Conservation (phyloP, 2,329 filamentous ascomycete species). For the Lachnellula hyalina region DNA sequence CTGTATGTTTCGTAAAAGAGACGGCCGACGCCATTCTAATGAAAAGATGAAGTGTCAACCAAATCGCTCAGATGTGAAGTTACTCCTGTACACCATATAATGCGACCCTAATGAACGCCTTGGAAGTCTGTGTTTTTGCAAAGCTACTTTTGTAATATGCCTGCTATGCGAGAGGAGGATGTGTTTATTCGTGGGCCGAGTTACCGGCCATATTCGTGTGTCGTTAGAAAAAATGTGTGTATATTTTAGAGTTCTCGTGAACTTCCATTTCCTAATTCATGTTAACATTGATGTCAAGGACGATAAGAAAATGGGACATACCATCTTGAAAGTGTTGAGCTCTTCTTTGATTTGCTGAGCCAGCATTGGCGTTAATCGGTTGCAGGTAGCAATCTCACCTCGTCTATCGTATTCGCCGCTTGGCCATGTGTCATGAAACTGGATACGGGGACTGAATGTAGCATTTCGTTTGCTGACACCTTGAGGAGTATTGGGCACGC, state of each 20-base stretch:
- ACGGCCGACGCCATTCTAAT: slow-evolving; percentile 30
- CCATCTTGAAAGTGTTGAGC: slow-evolving; percentile 99
- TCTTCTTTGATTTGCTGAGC: slow-evolving; percentile 99
- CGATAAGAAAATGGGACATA: slow-evolving; percentile 39
- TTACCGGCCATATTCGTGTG: slow-evolving; percentile 26
- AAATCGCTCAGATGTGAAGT: slow-evolving; percentile 33
- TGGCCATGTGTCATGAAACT: slow-evolving; percentile 96
- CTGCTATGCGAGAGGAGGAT: slow-evolving; percentile 20
- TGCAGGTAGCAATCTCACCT: slow-evolving; percentile 95
- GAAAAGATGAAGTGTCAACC: slow-evolving; percentile 27
- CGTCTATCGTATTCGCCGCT: slow-evolving; percentile 92
- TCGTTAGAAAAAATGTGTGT: slow-evolving; percentile 98
- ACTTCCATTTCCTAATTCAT: slow-evolving; percentile 93
- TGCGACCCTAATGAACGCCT: slow-evolving; percentile 30
- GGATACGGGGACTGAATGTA: slow-evolving; percentile 84
- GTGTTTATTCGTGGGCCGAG: slow-evolving; percentile 21
- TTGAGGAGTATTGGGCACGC: slow-evolving; percentile 72
- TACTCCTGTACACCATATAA: slow-evolving; percentile 32
- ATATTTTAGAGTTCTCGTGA: slow-evolving; percentile 96
- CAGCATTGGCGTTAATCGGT: slow-evolving; percentile 91
- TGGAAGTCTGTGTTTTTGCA: slow-evolving; percentile 25
- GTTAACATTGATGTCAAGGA: slow-evolving; percentile 35
- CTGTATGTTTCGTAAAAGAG: slow-evolving; percentile 24
- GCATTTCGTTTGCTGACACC: slow-evolving; percentile 54
- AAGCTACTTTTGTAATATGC: slow-evolving; percentile 24